These are phyloP conservation scores for Phaeosphaeriaceae sp. DNA, from an alignment of 2,329 filamentous ascomycete species.

Conservation along the genomic window DNA sequence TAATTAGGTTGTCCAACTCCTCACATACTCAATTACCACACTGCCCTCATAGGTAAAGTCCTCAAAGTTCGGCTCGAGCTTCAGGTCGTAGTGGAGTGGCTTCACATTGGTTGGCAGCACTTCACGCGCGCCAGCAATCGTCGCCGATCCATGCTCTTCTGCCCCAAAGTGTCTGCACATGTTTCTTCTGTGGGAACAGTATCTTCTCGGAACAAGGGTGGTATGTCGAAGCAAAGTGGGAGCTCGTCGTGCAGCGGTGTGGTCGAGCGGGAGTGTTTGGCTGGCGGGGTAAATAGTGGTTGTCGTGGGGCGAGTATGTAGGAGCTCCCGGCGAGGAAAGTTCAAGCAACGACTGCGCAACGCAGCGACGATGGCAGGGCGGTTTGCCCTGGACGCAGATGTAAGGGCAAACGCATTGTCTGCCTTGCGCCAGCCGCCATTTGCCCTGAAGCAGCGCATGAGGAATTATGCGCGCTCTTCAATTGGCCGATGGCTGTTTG, in stretches of 20 bases:
- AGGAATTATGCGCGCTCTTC: constrained; percentile 18
- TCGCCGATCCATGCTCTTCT: constrained; percentile 62
- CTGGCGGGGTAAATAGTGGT: constrained; percentile 38
- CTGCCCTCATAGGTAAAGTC: constrained; percentile 87
- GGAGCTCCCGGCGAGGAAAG: constrained; percentile 27
- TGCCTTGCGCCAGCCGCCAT: constrained; percentile 35
- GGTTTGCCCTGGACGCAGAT: constrained; percentile 8
- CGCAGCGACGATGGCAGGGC: constrained; percentile 27
- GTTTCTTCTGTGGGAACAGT: constrained; percentile 78
- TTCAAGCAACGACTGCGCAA: constrained; percentile 26
- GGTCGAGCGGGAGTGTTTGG: constrained; percentile 24
- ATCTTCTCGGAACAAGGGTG: constrained; percentile 47
- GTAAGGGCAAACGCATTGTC: constrained; percentile 20
- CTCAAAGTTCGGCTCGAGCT: constrained; percentile 87
- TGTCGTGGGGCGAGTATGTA: constrained; percentile 37
- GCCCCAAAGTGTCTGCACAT: constrained; percentile 73
- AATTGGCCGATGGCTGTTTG: constrained; percentile 30
- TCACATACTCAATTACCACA: constrained; percentile 76
- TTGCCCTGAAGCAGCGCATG: constrained; percentile 46
- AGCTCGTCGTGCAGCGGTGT: constrained; percentile 32
- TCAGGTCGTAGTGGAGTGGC: constrained; percentile 90
- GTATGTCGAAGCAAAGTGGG: constrained; percentile 24
- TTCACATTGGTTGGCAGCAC: constrained; percentile 91
- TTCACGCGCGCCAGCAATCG: constrained; percentile 74
- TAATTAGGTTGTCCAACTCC: not conserved